Evolutionary conservation across 2,329 filamentous ascomycete species (phyloP).

Genomic region (Fusarium tjaetaba): DNA sequence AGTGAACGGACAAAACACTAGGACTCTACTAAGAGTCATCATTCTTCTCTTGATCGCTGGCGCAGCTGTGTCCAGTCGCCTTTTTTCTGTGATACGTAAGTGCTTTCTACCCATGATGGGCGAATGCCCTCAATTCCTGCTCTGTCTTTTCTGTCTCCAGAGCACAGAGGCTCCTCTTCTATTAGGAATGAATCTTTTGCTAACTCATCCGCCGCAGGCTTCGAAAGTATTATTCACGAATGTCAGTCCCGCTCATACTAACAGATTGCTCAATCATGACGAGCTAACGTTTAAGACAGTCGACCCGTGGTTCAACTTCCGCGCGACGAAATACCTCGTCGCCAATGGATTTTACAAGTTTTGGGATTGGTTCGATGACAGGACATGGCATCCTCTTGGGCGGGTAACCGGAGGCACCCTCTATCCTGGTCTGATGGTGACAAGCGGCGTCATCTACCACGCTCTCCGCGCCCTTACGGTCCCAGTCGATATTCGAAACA

Average conservation of each 20-base stretch:
- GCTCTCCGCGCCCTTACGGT: slow-evolving; percentile 86
- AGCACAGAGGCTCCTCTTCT: neutral
- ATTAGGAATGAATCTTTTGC: slow-evolving; percentile 30
- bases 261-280: slow-evolving; percentile 1
- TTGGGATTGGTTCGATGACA: slow-evolving; percentile 99
- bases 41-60: slow-evolving; percentile 93
- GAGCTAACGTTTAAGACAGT: slow-evolving; percentile 65
- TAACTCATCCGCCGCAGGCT: slow-evolving; percentile 67
- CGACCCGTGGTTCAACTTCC: slow-evolving; percentile 99
- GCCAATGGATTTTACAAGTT: slow-evolving; percentile 98
- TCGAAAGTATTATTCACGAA: slow-evolving; percentile 99
- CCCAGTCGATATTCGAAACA: slow-evolving; percentile 97
- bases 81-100: slow-evolving; percentile 98
- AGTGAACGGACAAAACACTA: slow-evolving; percentile 82
- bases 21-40: slow-evolving; percentile 85
- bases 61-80: slow-evolving; percentile 88
- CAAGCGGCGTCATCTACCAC: slow-evolving; percentile 96
- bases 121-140: neutral
- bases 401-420: slow-evolving; percentile 99
- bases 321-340: slow-evolving; percentile 97
- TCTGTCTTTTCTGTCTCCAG: neutral
- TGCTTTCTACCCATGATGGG: slow-evolving; percentile 42
- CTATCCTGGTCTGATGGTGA: slow-evolving; percentile 98
- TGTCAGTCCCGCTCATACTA: slow-evolving; percentile 70
- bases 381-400: slow-evolving; percentile 99